phyloP scores from a whole-genome alignment of 148 eudicot genomes.

The Chenopodium suecicum region DNA sequence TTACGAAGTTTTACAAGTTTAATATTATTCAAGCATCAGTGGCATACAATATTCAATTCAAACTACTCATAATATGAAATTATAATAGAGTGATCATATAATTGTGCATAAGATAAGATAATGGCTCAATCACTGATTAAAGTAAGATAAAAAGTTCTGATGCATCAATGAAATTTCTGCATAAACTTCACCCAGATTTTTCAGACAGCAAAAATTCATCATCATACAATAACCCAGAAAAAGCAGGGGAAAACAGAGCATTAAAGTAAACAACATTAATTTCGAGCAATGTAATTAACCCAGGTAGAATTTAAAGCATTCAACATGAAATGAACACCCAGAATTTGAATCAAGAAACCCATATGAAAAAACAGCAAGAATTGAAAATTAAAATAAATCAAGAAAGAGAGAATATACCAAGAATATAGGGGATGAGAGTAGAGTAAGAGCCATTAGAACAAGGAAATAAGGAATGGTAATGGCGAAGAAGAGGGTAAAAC shows the following conservation, averaged over 20 bases:
- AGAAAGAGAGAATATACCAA: slow-evolving; percentile 32
- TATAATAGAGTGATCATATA: neutral
- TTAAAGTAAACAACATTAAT: neutral
- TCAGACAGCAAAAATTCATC: no score
- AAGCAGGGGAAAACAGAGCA: neutral
- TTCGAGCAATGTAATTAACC: neutral
- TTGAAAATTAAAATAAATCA: neutral
- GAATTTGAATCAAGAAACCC: neutral
- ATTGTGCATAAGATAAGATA: neutral
- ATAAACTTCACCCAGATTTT: no score
- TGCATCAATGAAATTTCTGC: neutral
- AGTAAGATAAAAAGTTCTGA: neutral
- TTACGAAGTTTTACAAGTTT: neutral
- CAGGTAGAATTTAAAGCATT: neutral
- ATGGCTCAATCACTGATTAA: neutral
- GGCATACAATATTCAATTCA: no score
- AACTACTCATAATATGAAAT: neutral
- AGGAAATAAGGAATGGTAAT: slow-evolving; percentile 44
- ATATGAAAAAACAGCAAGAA: neutral
- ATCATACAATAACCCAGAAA: no score
- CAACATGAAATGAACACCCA: neutral
- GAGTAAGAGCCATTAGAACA: slow-evolving; percentile 46
- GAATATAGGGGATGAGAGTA: slow-evolving; percentile 51
- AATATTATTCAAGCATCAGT: neutral
- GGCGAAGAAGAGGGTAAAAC: slow-evolving; percentile 41